Conservation (phyloP, 306 rosid species). For the Prunus salicina region DNA sequence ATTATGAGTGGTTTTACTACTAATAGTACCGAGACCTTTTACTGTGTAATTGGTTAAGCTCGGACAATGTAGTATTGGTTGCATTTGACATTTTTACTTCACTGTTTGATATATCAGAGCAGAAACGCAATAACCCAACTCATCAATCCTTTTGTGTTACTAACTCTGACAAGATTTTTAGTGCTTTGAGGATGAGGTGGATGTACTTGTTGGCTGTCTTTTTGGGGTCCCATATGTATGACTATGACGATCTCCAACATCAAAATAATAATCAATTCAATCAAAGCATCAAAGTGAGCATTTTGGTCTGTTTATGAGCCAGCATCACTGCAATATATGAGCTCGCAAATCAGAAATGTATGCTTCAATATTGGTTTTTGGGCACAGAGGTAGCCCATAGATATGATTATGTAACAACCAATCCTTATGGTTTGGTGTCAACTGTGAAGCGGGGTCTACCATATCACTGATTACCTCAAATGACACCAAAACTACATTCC, state of each 20-base stretch:
- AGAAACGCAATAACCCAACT: no score
- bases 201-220: not conserved
- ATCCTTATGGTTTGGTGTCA: conserved; percentile 13
- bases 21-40: no score
- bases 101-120: no score
- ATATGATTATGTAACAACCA: conserved; percentile 16
- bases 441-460: conserved; percentile 34
- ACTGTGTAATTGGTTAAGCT: no score
- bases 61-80: no score
- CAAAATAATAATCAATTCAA: not conserved
- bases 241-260: not conserved
- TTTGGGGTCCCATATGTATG: not conserved
- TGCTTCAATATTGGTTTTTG: conserved; percentile 5
- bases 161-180: not conserved
- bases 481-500: not conserved
- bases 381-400: conserved; percentile 15
- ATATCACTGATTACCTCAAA: conserved; percentile 22
- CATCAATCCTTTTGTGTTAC: no score
- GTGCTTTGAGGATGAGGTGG: not conserved
- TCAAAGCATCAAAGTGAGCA: conserved; percentile 10
- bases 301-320: conserved; percentile 8
- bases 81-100: no score
- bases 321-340: not conserved
- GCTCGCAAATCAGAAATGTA: not conserved
- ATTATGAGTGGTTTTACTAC: no score